A percentile compares a stretch with the other conserved stretches of the same genome.
phyloP scores from a whole-genome alignment of 2,329 filamentous ascomycete genomes.

The Pezicula radicicola region DNA sequence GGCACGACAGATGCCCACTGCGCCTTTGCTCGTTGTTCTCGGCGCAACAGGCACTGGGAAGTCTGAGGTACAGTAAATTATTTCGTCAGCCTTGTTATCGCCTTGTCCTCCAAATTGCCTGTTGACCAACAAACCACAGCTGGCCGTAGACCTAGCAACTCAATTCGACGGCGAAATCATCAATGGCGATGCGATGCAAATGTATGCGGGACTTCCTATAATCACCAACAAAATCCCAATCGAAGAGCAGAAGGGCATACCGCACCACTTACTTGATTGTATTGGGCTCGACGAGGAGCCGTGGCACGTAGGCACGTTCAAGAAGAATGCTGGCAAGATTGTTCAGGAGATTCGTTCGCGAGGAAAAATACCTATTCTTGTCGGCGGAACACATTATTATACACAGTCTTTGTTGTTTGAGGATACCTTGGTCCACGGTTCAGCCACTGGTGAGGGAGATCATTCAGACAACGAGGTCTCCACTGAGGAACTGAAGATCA shows the following conservation, averaged over 20 bases:
- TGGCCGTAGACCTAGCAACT: conserved; percentile 78
- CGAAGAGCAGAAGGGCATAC: conserved; percentile 73
- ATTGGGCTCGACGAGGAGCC: conserved; percentile 73
- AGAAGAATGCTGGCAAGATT: conserved; percentile 60
- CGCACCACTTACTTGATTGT: conserved; percentile 83
- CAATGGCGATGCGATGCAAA: conserved; percentile 97
- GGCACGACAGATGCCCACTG: conserved; percentile 32
- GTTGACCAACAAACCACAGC: conserved; percentile 17
- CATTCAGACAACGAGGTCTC: background rate
- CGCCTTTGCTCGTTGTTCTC: conserved; percentile 75
- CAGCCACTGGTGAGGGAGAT: conserved; percentile 20
- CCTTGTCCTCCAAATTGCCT: background rate
- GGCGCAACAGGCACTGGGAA: conserved; percentile 93
- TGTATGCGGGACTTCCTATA: conserved; percentile 87
- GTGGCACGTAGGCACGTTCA: conserved; percentile 81
- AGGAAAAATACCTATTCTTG: conserved; percentile 82
- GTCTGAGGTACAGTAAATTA: conserved; percentile 61
- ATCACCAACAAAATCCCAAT: conserved; percentile 90
- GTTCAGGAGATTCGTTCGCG: conserved; percentile 77
- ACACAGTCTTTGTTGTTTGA: conserved; percentile 84
- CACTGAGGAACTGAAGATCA: conserved; percentile 25
- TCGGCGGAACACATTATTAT: conserved; percentile 96
- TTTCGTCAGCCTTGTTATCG: background rate
- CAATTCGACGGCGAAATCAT: conserved; percentile 90
- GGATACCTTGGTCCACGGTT: conserved; percentile 55